Evolutionary conservation across 495 filamentous ascomycete species (phyloP).

Genomic region (Gamarada debralockiae): DNA sequence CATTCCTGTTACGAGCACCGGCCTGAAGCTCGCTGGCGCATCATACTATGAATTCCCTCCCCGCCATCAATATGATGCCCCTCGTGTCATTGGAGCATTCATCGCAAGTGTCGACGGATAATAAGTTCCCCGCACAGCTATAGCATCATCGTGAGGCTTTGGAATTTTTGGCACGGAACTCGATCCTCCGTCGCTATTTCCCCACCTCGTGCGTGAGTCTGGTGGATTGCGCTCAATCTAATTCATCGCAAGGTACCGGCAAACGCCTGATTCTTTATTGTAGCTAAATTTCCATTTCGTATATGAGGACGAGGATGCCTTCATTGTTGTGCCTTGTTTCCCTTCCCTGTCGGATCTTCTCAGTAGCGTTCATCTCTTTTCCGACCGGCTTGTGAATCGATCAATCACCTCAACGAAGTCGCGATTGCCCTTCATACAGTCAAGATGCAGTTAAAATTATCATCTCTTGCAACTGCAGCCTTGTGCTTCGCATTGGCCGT

Average conservation of each 20-base stretch:
- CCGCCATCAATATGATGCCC: not conserved
- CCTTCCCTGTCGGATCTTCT: not conserved
- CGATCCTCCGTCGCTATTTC: not conserved
- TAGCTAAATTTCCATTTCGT: not conserved
- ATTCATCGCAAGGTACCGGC: not conserved
- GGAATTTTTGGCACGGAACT: not conserved
- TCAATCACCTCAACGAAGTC: too few species aligned
- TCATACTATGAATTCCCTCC: not conserved
- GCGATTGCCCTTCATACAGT: too few species aligned
- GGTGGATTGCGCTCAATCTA: not conserved
- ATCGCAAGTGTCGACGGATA: not conserved
- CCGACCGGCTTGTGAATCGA: too few species aligned
- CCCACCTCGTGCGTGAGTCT: not conserved
- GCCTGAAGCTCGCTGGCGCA: not conserved
- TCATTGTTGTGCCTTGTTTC: not conserved
- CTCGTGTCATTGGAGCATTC: not conserved
- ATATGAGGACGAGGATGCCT: not conserved
- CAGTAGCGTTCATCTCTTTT: not conserved
- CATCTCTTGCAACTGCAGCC: not conserved
- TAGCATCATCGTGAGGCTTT: not conserved
- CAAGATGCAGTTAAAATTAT: not conserved
- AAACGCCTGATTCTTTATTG: not conserved
- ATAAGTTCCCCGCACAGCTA: not conserved
- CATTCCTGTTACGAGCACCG: not conserved
- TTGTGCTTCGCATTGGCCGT: not conserved